Base-by-base conservation (phyloP, 805 yeast species). In the Sugiyamaella lignohabitans region DNA sequence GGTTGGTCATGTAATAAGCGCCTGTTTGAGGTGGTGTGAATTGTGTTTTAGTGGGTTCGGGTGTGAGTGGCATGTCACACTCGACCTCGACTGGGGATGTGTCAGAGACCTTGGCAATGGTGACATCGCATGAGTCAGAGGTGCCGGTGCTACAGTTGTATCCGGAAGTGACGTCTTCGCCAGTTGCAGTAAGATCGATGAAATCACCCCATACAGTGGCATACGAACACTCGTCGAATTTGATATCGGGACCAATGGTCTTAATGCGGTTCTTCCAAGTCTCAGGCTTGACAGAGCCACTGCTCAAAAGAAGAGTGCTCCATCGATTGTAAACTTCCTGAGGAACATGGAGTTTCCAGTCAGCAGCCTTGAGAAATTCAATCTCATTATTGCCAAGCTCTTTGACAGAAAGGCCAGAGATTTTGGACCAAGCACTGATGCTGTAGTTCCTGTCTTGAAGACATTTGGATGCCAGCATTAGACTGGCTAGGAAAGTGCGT, bases 381-480 rank as follows among this genome's bases (percentile, higher is more conserved):
- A 72, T 56, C 64, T 87, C 95, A 47, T 79, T 64, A 37, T 57
- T 59, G 50, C 68, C 71, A 44, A 87, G 66, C 48, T 76, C 80
- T 23, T 61, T 53, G 3, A 74, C 58, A 19, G 76, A 59, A 36
- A 84, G 70, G 0, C 94, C 93, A 29, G 87, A 75, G 42, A 87
- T 80, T 59, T 78, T 76, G 43, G 82, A 69, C 95, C 95, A 87
- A 4, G 84, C 76, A 51, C 71, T 73, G 54, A 83, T 72, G 24
- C 84, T 71, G 63, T 76, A 84, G 59, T 81, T 82, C 43, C 78
- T 75, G 64, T 87, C 95, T 59, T 80, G 87, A 50, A 74, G 70
- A 61, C 79, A 84, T 60, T 87, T 87, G 44, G 82, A 75, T 3
- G 93, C 80, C 34, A 87, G 67, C 45, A 86, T 83, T 45, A 87